phyloP scores from a whole-genome alignment of 495 filamentous ascomycete genomes.

The Monascus purpureus region DNA sequence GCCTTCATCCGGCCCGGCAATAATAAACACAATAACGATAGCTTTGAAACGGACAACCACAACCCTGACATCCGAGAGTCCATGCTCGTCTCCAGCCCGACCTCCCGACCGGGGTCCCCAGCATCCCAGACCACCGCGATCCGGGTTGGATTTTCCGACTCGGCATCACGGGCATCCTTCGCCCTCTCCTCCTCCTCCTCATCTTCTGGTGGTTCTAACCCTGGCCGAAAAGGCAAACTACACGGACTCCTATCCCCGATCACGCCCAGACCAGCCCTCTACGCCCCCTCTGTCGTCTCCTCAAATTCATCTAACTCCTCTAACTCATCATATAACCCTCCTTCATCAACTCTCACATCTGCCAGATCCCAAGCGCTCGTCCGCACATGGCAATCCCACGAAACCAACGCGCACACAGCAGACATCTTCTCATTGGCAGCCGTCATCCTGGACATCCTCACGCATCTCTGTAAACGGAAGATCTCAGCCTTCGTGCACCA shows the following conservation, averaged over 20 bases:
- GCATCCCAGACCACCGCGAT: constrained; percentile 28
- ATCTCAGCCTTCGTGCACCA: constrained; percentile 57
- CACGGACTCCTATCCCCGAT: constrained; percentile 9
- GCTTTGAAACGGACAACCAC: too few relatives aligned
- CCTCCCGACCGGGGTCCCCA: constrained; percentile 19
- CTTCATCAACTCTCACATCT: constrained; percentile 4
- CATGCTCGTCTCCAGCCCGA: constrained; percentile 1
- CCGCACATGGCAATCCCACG: constrained; percentile 29
- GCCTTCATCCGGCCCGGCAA: constrained; percentile 10
- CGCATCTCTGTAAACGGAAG: constrained; percentile 61
- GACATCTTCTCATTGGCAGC: constrained; percentile 33
- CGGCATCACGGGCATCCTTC: constrained; percentile 23
- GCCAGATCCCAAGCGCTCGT: constrained; percentile 14
- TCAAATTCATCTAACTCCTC: constrained; percentile 18
- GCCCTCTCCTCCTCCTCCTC: constrained; percentile 25
- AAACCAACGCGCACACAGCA: constrained; percentile 17
- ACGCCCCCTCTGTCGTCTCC: constrained; percentile 22
- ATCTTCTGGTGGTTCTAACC: constrained; percentile 9
- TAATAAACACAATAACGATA: constrained; percentile 9
- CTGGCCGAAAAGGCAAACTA: constrained; percentile 11
- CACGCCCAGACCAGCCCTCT: constrained; percentile 15
- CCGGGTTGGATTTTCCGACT: constrained; percentile 19
- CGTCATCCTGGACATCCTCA: constrained; percentile 56
- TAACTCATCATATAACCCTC: constrained; percentile 5
- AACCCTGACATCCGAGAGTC: too few relatives aligned